Base-by-base conservation (phyloP, 306 rosid genomes). In the Leucaena leucocephala region DNA sequence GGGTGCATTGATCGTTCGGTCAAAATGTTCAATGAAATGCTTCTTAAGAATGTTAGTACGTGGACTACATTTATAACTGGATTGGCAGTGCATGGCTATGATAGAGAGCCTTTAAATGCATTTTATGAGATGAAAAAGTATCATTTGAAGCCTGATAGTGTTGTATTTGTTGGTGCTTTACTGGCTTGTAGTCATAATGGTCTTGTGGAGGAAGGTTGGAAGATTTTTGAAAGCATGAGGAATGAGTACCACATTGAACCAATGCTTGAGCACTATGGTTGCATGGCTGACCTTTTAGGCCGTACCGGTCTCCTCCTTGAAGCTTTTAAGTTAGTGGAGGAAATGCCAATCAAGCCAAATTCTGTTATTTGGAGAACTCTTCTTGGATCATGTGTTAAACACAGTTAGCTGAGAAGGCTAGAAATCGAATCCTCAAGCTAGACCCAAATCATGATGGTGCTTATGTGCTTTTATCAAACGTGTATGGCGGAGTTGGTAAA, bases 181-280 rank as follows among this genome's bases (percentile, higher is more conserved):
- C 89, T 88, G 77, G 94, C 92, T 42, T 90, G 94, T 77, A 86
- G 92, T 45, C 94, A 90, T 34, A 81, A 85, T 6, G 90, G 94
- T 63, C 86, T 90, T 14, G 87, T 90, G 66, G 84, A 86, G 77
- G 92, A 88, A 42, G 91, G 90, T 10, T 36, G 83, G 88, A 39
- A 8, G 49, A 19, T 88, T 79, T 90, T 86, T 8, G 19, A 63
- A 68, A 81, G 84, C 80, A 86, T 90, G 75, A 15, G 39, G 76
- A 74, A 71, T 34, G 86, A 69, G 71, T 77, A 83, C 50, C 39
- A 73, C 22, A 55, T 84, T 76, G 83, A 84, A 13, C 94, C 92
- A 1, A 59, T 48, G 75, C 80, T 88, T 59, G 90, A 88, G 81
- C 92, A 90, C 78, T 90, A 86, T 84, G 91, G 94, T 76, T 90